Percentiles rank a stretch among this genome's conserved stretches.
phyloP scores from a whole-genome alignment of 2,329 filamentous ascomycete genomes.

The Arthrobotrys musiformis region DNA sequence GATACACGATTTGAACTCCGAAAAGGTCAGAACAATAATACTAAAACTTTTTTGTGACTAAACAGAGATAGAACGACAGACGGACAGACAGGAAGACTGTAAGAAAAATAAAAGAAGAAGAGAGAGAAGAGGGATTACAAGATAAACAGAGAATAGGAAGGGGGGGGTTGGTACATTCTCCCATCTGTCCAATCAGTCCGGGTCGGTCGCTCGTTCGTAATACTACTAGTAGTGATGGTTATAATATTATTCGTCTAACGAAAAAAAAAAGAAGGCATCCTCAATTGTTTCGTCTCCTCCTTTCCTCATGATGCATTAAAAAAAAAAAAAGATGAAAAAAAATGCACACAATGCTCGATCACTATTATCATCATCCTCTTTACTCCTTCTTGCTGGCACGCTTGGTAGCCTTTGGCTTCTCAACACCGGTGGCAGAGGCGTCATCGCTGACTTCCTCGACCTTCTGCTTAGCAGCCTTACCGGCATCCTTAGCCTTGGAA shows the following conservation, averaged over 20 bases:
- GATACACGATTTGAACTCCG: conserved; percentile 9
- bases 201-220: neutral
- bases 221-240: conserved; percentile 15
- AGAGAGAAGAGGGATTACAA: neutral
- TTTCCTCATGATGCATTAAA: conserved; percentile 20
- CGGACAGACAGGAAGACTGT: too few relatives aligned
- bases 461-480: conserved; percentile 63
- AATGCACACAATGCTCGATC: conserved; percentile 21
- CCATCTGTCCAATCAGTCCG: neutral
- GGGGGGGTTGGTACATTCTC: neutral
- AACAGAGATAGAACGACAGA: neutral
- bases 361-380: neutral
- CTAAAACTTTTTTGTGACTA: conserved; percentile 8
- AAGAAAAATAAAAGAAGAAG: neutral
- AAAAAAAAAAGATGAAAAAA: conserved; percentile 34
- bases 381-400: conserved; percentile 67
- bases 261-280: neutral
- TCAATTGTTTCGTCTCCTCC: neutral
- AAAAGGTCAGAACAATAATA: conserved; percentile 7
- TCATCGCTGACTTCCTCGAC: conserved; percentile 77
- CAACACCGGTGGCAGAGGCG: conserved; percentile 69
- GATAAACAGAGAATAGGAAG: neutral
- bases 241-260: conserved; percentile 42
- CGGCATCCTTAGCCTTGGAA: conserved; percentile 82
- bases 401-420: conserved; percentile 79